phyloP scores from a whole-genome alignment of 176 grass and related monocot genomes.

The Elaeis guineensis region DNA sequence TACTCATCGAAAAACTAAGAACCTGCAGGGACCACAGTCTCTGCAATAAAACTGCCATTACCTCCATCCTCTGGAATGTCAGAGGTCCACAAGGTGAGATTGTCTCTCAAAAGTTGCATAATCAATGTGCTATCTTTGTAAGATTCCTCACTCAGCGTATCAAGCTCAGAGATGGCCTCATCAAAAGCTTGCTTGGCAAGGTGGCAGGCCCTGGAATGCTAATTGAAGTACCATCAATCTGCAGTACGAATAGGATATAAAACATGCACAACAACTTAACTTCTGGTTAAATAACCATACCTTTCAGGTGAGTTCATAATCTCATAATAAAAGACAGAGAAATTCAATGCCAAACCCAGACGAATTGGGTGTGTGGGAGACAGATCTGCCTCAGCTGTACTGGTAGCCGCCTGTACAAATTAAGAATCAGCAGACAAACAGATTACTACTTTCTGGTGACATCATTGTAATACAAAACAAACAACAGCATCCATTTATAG shows the following conservation, averaged over 20 bases:
- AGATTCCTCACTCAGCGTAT: conserved; percentile 48
- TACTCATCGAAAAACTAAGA: background rate
- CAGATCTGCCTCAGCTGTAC: conserved; percentile 42
- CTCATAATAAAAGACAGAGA: conserved; percentile 62
- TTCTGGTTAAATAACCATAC: conserved; percentile 10
- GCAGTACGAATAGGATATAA: background rate
- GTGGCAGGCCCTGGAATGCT: conserved; percentile 39
- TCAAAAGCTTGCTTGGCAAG: conserved; percentile 65
- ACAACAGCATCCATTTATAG: too few species aligned
- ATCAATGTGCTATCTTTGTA: conserved; percentile 69
- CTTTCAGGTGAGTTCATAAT: conserved; percentile 67
- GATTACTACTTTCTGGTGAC: too few species aligned
- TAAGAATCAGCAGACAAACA: background rate
- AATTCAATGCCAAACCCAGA: conserved; percentile 53
- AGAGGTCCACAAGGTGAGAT: conserved; percentile 58
- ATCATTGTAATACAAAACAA: too few species aligned
- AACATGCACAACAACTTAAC: too few species aligned
- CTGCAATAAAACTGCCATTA: conserved; percentile 4
- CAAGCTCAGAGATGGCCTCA: conserved; percentile 53
- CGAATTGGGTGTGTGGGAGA: conserved; percentile 52
- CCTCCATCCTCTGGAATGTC: conserved; percentile 54
- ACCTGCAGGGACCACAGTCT: background rate
- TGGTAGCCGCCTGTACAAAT: conserved; percentile 29
- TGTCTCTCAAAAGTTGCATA: conserved; percentile 59
- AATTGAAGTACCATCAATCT: conserved; percentile 8